These are phyloP conservation scores for Saprolegnia parasitica DNA, from an alignment of 352 stramenopile genomes.

Conservation along the genomic window DNA sequence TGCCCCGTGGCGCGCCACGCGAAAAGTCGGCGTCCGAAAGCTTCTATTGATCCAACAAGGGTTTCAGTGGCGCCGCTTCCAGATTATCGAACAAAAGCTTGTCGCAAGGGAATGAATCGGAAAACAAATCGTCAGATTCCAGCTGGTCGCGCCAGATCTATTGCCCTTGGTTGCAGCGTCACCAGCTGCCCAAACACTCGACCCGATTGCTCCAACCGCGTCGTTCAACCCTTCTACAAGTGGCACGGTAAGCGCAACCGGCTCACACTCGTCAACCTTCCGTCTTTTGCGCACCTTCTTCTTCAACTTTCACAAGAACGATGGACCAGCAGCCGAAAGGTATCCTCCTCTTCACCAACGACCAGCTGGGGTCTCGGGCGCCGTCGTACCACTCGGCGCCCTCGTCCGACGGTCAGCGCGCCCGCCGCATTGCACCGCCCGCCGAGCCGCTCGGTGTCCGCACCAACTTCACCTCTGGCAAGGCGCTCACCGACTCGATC, in stretches of 20 bases:
- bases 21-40: too few species aligned
- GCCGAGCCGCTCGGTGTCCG: neutral
- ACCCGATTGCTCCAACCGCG: neutral
- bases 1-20: too few species aligned
- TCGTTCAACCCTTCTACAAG: neutral
- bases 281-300: neutral
- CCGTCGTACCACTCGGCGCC: neutral
- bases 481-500: neutral
- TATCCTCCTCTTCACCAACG: neutral
- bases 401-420: neutral
- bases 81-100: neutral
- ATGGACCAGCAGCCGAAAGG: neutral
- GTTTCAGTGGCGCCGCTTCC: neutral
- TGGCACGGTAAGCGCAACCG: neutral
- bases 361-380: neutral
- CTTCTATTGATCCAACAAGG: neutral
- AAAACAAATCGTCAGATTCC: neutral
- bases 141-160: neutral
- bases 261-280: neutral
- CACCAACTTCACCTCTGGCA: constrained; percentile 5
- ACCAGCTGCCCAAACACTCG: neutral
- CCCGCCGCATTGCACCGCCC: neutral
- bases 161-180: neutral
- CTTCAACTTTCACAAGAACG: too few species aligned
- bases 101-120: neutral